These are phyloP conservation scores for Pichia kudriavzevii DNA, from an alignment of 1,139 yeast species.

Conservation along the genomic window DNA sequence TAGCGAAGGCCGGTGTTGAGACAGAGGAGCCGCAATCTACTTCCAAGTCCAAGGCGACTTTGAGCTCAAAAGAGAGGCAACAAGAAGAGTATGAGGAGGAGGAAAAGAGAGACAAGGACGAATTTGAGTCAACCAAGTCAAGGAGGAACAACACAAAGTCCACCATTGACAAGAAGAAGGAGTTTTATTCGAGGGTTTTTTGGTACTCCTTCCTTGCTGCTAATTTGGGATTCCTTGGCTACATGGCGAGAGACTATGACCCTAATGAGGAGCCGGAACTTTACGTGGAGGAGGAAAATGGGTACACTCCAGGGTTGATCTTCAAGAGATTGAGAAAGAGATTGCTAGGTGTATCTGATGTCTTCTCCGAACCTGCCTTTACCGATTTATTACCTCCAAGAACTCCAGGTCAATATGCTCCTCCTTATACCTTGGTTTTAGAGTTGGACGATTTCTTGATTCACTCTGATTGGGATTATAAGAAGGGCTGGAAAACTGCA, in stretches of 20 bases:
- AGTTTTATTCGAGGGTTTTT: constrained; percentile 61
- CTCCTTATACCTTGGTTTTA: constrained; percentile 84
- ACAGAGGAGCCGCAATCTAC: constrained; percentile 30
- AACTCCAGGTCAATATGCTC: constrained; percentile 85
- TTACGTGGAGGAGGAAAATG: constrained; percentile 49
- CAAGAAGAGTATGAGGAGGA: constrained; percentile 11
- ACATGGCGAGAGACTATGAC: constrained; percentile 84
- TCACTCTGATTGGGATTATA: constrained; percentile 87
- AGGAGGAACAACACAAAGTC: constrained; percentile 55
- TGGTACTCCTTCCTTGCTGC: constrained; percentile 57
- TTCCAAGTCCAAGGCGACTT: constrained; percentile 4
- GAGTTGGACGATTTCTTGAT: constrained; percentile 84
- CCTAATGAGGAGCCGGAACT: constrained; percentile 56
- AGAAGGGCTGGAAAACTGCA: constrained; percentile 97
- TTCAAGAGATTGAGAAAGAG: constrained; percentile 65
- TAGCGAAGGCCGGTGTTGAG: constrained; percentile 80
- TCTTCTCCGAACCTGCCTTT: constrained; percentile 89
- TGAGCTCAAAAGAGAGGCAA: constrained; percentile 17
- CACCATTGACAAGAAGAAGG: constrained; percentile 59
- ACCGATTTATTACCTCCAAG: constrained; percentile 90
- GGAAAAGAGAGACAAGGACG: constrained; percentile 17
- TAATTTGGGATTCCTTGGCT: constrained; percentile 59
- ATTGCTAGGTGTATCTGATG: constrained; percentile 66
- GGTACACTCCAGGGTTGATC: constrained; percentile 60
- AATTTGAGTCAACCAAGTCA: constrained; percentile 28